These are phyloP conservation scores for Raddia distichophylla DNA, from an alignment of 176 grass and related monocot species.

Conservation along the genomic window DNA sequence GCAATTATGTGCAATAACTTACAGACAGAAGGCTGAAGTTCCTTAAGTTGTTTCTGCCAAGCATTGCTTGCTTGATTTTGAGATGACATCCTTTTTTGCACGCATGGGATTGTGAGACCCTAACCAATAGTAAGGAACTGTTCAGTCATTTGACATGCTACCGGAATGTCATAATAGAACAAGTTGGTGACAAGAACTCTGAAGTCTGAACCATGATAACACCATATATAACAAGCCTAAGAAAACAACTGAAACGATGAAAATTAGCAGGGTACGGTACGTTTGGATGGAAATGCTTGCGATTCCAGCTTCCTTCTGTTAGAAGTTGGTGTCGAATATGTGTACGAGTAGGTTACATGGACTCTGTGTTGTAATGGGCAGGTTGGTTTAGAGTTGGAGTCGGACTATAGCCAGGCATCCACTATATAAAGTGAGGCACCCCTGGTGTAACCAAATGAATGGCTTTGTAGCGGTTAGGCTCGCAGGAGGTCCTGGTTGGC, in stretches of 20 bases:
- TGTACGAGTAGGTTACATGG: too few species aligned
- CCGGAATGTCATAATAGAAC: neutral
- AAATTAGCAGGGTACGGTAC: neutral
- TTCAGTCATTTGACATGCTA: conserved; percentile 7
- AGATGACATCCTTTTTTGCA: neutral
- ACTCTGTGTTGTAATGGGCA: too few species aligned
- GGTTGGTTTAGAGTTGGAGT: too few species aligned
- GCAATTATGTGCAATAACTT: conserved; percentile 7
- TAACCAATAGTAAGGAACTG: neutral
- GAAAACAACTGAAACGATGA: neutral
- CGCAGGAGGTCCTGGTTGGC: too few species aligned
- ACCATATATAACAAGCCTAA: neutral
- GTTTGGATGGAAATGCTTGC: neutral
- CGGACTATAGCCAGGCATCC: too few species aligned
- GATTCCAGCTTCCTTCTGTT: too few species aligned
- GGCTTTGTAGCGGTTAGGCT: too few species aligned
- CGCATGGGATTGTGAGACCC: neutral
- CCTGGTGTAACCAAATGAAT: too few species aligned
- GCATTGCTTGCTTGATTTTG: neutral
- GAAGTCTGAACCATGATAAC: neutral
- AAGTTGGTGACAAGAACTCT: neutral
- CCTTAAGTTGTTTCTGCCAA: neutral
- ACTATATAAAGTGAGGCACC: too few species aligned
- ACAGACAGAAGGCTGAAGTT: neutral
- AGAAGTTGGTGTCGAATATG: too few species aligned